phyloP scores from a whole-genome alignment of 192 early-diverging fungal species.

The Umbelopsis ramanniana region DNA sequence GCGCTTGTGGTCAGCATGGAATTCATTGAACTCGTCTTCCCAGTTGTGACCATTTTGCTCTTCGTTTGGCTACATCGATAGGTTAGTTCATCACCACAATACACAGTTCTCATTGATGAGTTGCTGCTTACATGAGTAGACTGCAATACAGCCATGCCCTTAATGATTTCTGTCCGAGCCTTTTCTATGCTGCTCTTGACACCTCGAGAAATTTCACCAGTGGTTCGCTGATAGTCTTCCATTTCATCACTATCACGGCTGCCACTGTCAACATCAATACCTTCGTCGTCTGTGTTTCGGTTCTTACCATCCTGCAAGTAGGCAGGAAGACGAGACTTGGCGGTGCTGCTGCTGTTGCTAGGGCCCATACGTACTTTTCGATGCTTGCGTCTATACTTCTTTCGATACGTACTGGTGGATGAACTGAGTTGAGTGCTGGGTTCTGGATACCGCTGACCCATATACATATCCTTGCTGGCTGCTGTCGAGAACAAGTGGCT shows the following conservation, averaged over 20 bases:
- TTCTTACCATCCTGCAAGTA: conserved; percentile 24
- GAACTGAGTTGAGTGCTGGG: not conserved
- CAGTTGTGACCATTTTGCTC: conserved; percentile 33
- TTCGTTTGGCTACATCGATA: conserved; percentile 19
- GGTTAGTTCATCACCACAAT: not conserved
- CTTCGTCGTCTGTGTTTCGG: conserved; percentile 29
- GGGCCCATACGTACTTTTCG: conserved; percentile 18
- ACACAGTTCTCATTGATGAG: not conserved
- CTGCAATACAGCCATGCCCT: conserved; percentile 39
- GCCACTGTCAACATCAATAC: conserved; percentile 19
- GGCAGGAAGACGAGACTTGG: conserved; percentile 1
- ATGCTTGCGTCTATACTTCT: conserved; percentile 12
- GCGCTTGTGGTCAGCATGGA: conserved; percentile 21
- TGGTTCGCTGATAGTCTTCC: conserved; percentile 16
- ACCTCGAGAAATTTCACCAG: conserved; percentile 22
- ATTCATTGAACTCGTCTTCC: conserved; percentile 41
- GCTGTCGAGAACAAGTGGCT: not conserved
- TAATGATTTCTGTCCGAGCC: conserved; percentile 39
- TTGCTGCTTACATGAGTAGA: conserved; percentile 29
- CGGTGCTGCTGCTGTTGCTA: conserved; percentile 26
- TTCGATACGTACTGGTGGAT: conserved; percentile 1
- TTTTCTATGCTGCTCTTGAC: conserved; percentile 43
- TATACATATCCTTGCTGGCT: not conserved
- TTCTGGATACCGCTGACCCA: not conserved
- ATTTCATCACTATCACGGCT: conserved; percentile 15